Evolutionary conservation across 176 grass and related monocot species (phyloP).

Genomic region (Chrysopogon serrulatus): DNA sequence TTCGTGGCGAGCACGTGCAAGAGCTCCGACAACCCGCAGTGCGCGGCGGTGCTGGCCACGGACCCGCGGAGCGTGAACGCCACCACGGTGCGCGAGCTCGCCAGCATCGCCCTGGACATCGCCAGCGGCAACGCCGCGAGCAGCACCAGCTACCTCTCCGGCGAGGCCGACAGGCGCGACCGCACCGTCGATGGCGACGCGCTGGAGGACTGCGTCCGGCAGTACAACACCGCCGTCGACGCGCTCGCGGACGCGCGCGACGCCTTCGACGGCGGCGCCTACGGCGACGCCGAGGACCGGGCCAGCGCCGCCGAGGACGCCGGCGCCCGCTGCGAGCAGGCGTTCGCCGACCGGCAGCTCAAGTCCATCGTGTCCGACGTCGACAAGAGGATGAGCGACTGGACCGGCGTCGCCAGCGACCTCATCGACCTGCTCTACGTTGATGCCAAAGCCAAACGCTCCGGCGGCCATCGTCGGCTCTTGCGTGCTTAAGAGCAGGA

Average conservation of each 20-base stretch:
- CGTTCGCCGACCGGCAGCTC: neutral
- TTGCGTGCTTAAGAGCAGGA: neutral
- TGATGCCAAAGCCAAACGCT: too few species aligned
- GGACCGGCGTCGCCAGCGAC: neutral
- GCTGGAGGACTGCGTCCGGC: neutral
- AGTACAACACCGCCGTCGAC: neutral
- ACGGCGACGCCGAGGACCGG: neutral
- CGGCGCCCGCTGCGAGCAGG: neutral
- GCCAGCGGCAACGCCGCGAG: neutral
- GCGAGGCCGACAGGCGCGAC: too few species aligned
- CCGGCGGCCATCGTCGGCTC: neutral
- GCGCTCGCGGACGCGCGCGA: neutral
- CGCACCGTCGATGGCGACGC: neutral
- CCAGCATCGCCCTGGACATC: constrained; percentile 8
- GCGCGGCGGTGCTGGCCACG: neutral
- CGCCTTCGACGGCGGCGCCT: neutral
- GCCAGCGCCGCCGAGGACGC: neutral
- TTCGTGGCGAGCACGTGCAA: constrained; percentile 5
- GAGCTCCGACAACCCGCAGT: neutral
- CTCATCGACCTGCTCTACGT: neutral
- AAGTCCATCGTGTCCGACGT: neutral
- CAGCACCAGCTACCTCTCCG: neutral
- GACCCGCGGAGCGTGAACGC: constrained; percentile 7
- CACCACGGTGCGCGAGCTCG: neutral
- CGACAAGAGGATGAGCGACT: neutral